Evolutionary conservation across 2,329 filamentous ascomycete species (phyloP).

Genomic region (Didymella exigua): DNA sequence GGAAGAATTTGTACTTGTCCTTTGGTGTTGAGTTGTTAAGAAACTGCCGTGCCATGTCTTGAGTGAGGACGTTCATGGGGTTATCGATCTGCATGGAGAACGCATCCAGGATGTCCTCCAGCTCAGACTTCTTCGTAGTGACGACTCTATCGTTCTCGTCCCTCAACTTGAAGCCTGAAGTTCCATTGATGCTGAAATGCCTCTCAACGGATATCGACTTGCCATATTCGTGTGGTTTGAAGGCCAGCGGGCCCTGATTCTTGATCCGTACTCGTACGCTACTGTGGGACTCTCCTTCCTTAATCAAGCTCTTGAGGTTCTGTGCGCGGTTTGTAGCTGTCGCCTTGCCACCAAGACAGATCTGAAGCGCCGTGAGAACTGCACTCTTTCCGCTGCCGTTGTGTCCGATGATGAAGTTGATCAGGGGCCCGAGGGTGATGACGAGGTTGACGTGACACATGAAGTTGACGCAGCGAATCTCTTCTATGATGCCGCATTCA

Average conservation of each 20-base stretch:
- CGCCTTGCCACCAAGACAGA: slow-evolving; percentile 94
- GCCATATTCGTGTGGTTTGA: slow-evolving; percentile 81
- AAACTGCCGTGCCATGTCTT: slow-evolving; percentile 93
- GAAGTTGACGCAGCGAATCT: slow-evolving; percentile 87
- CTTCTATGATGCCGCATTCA: slow-evolving; percentile 85
- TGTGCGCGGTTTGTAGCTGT: slow-evolving; percentile 90
- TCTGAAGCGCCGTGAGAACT: slow-evolving; percentile 86
- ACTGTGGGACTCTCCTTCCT: slow-evolving; percentile 75
- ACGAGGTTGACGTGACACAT: slow-evolving; percentile 90
- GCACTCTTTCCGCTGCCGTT: slow-evolving; percentile 99
- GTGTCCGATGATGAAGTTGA: slow-evolving; percentile 97
- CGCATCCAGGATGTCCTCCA: slow-evolving; percentile 92
- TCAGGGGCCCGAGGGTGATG: slow-evolving; percentile 85
- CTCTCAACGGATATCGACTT: slow-evolving; percentile 88
- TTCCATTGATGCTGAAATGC: slow-evolving; percentile 76
- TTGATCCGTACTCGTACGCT: slow-evolving; percentile 85
- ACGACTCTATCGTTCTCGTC: slow-evolving; percentile 70
- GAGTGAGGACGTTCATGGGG: slow-evolving; percentile 91
- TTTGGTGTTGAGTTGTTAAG: slow-evolving; percentile 80
- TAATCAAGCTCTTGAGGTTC: slow-evolving; percentile 88
- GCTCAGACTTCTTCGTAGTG: slow-evolving; percentile 81
- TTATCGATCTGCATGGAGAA: slow-evolving; percentile 96
- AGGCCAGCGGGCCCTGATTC: slow-evolving; percentile 85
- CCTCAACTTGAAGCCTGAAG: slow-evolving; percentile 87
- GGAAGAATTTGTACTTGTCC: slow-evolving; percentile 95